A percentile compares a stretch with the other conserved stretches of the same genome.
Evolutionary conservation across 208 protist species (phyloP).

Genomic region (Leptomonas pyrrhocoris): DNA sequence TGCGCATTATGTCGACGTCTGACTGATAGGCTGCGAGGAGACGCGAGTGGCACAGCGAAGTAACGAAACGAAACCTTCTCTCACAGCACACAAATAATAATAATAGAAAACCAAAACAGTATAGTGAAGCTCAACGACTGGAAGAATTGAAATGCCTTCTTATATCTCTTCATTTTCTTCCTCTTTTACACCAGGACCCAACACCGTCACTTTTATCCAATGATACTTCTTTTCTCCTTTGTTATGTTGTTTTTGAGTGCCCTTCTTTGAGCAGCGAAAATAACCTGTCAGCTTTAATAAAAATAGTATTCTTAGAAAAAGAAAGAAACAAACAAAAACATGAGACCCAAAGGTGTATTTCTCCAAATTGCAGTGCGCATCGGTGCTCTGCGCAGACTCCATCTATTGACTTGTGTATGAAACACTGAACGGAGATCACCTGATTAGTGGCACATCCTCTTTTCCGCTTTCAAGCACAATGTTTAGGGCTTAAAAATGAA

Average conservation of each 20-base stretch:
- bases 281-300: neutral
- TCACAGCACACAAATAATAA: neutral
- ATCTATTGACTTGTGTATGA: neutral
- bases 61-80: no score
- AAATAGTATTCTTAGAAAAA: neutral
- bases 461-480: no score
- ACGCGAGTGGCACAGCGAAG: no score
- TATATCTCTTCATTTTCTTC: neutral
- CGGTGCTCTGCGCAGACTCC: no score
- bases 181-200: neutral
- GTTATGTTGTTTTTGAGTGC: constrained; percentile 2
- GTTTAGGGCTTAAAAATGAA: constrained; percentile 62
- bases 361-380: neutral
- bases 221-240: neutral
- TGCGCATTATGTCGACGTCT: no score
- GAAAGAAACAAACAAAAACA: constrained; percentile 6
- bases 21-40: no score
- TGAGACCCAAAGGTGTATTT: neutral
- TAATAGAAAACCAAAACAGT: neutral
- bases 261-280: constrained; percentile 9
- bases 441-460: no score
- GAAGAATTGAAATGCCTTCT: neutral
- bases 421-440: no score
- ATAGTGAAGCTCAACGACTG: neutral
- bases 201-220: neutral